Base-by-base conservation (phyloP, 75 land plant species). In the Cunninghamia lanceolata region DNA sequence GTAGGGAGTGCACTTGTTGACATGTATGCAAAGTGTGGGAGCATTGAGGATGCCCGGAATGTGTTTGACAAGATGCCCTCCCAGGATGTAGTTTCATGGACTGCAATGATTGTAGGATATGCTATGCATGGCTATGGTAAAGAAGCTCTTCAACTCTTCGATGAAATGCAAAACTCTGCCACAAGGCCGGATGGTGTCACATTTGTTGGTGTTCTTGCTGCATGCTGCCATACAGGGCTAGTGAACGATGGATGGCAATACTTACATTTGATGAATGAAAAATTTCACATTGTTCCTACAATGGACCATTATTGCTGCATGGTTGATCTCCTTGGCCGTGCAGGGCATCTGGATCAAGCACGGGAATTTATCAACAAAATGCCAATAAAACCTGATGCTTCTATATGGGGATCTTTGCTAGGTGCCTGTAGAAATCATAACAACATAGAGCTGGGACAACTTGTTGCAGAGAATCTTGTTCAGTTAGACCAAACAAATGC, bases 11-110 rank as follows among this genome's bases (percentile, higher is more conserved):
- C 87, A 9, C 85, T 86, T 21, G 71, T 86, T 25, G 85, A 86
- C 46, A 86, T 86, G 87, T 86, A 86, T 63, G 84, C 59, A 28
- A 86, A 82, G 21, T 86, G 87, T 53, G 84, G 84, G 21, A 35
- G 21, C 28, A 36, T 86, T 35, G 30, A 80, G 66, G 83, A 53
- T 63, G 85, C 87, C n/a, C 70, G 38, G 15, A 28, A 36, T 9
- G 40, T 81, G 13, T 86, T 82, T 82, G 73, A 82, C 40, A 35
- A 68, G 14, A 86, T 86, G 87, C 71, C 87, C 2, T 11, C 66
- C 11, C 83, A 42, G 3, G 82, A 82, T 54, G 84, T 82, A 21
- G 70, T 81, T 39, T 46, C 85, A 35, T 86, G 87, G 87, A 86
- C 50, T 56, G 63, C 84, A 53, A 63, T 82, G 38, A 86, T 86